Evolutionary conservation across 2,329 filamentous ascomycete species (phyloP), one percentile per base, ranked within the genome.

Genomic region (Teratosphaeria pseudoeucalypti): DNA sequence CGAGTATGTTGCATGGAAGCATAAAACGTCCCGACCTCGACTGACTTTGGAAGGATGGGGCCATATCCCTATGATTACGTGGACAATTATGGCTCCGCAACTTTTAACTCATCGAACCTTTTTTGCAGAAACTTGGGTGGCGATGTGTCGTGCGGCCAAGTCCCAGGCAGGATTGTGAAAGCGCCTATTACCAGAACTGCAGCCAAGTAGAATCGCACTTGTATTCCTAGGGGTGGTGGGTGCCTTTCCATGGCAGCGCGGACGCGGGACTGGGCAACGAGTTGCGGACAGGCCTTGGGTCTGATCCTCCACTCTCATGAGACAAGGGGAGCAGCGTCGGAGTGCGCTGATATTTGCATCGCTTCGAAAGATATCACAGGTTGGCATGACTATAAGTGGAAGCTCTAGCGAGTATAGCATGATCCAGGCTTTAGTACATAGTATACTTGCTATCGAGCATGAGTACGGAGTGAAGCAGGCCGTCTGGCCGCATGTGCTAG

Each of bases 31-130:
- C 4, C 29, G 29, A 32, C 29, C 7, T 32, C 29, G 37, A 52
- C 60, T 65, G 29, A 64, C 47, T 39, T 47, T 14, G 16, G 9
- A 52, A 71, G 70, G 14, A 59, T 71, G 52, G 70, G 70, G 52
- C n/a, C 62, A 3, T 63, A 66, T n/a, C 68, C 68, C 10, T 68
- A 68, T 55, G 65, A 72, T 56, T 57, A 62, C 5, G 60, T 72
- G 16, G 66, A 63, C 14, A 66, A 62, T 54, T 72, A 68, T 62
- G 67, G 57, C 59, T 23, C 53, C 26, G 57, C 57, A 6, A 49
- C 43, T 14, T 34, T 58, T 10, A 55, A 23, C 16, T 49, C 43
- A 10, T 49, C 43, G 7, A 49, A 49, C 43, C 16, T 49, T 49
- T 10, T 23, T 19, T 49, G 43, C 43, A 6, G 23, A n/a, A n/a